Conservation (phyloP, 2,329 filamentous ascomycete genomes). For the Lecanosticta acicola region DNA sequence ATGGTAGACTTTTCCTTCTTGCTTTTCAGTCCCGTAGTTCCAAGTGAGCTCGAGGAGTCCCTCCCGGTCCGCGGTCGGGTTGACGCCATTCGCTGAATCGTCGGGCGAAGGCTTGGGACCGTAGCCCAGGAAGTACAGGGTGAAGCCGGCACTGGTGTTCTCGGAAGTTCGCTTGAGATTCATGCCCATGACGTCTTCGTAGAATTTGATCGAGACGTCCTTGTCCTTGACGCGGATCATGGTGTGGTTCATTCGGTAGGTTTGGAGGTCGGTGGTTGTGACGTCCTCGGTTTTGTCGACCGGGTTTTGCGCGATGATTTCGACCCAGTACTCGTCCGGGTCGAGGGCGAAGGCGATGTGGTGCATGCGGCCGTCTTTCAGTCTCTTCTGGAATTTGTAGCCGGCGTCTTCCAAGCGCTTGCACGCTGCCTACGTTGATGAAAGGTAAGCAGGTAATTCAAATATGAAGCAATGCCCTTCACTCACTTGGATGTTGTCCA, state of each 20-base stretch:
- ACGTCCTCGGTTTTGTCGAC: conserved; percentile 67
- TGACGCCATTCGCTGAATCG: conserved; percentile 51
- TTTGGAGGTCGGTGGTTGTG: conserved; percentile 60
- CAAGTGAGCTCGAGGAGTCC: conserved; percentile 87
- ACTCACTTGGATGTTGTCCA: conserved; percentile 68
- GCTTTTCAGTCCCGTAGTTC: conserved; percentile 58
- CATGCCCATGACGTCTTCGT: conserved; percentile 83
- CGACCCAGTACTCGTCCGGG: conserved; percentile 53
- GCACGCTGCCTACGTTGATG: too few relatives aligned
- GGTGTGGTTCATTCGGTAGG: conserved; percentile 77
- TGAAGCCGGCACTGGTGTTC: conserved; percentile 67
- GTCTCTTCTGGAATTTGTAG: conserved; percentile 91
- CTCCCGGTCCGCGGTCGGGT: conserved; percentile 62
- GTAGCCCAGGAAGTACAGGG: conserved; percentile 90
- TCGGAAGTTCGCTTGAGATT: conserved; percentile 67
- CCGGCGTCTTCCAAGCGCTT: conserved; percentile 82
- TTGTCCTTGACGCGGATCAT: conserved; percentile 85
- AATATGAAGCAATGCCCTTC: too few relatives aligned
- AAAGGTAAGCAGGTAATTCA: too few relatives aligned
- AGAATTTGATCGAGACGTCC: conserved; percentile 45
- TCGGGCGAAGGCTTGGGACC: conserved; percentile 40
- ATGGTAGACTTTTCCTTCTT: conserved; percentile 44
- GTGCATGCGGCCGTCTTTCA: conserved; percentile 80
- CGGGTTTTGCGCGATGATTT: conserved; percentile 68
- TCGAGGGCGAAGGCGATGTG: conserved; percentile 49